These are phyloP conservation scores for Thinopyrum elongatum DNA, from an alignment of 176 grass and related monocot genomes.

Conservation along the genomic window DNA sequence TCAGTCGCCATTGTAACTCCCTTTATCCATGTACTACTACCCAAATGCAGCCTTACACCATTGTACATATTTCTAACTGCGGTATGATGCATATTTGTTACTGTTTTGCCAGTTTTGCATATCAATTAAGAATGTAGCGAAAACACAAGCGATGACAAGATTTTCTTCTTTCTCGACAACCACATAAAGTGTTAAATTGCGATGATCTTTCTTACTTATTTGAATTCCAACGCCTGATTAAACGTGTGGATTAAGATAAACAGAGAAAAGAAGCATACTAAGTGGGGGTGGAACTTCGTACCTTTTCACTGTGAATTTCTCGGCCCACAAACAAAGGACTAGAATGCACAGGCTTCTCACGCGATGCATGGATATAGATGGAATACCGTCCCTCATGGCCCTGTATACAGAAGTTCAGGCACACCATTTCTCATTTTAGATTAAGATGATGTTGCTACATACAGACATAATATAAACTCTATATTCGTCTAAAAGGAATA, in stretches of 20 bases:
- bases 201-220: neutral
- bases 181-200: neutral
- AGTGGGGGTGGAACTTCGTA: conserved; percentile 33
- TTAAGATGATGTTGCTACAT: neutral
- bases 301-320: conserved; percentile 95
- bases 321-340: conserved; percentile 80
- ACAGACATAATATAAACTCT: neutral
- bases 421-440: conserved; percentile 21
- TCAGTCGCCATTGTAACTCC: neutral
- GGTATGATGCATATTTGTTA: neutral
- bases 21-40: neutral
- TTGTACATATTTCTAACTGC: neutral
- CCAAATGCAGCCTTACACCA: neutral
- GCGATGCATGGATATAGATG: conserved; percentile 92
- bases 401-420: conserved; percentile 48
- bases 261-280: neutral
- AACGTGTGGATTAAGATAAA: conserved; percentile 7
- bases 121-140: neutral
- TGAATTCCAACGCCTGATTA: neutral
- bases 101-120: neutral
- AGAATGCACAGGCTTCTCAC: conserved; percentile 67
- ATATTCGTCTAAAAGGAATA: neutral
- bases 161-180: conserved; percentile 23
- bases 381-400: conserved; percentile 75
- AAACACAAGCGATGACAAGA: neutral